Conservation (phyloP, 805 yeast species). For the Ogataea nitratoaversa region DNA sequence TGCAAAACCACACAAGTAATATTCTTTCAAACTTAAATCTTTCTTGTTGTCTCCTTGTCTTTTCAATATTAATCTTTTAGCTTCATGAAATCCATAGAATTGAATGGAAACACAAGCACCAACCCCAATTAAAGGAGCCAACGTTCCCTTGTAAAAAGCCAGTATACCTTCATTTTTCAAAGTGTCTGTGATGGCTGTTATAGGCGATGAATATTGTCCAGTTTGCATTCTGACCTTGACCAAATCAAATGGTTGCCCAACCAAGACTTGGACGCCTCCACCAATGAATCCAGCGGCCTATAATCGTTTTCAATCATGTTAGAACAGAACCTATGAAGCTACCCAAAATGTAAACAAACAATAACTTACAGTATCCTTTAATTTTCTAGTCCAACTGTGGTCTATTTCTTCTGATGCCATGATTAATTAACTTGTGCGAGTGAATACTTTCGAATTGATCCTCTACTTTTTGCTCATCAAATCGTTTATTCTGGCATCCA, state of each 20-base stretch:
- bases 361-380: conserved; percentile 43
- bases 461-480: no score
- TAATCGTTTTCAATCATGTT: neutral
- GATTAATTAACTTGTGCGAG: no score
- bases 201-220: conserved; percentile 55
- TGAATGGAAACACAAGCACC: conserved; percentile 68
- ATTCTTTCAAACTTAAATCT: conserved; percentile 47
- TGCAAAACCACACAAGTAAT: conserved; percentile 57
- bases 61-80: conserved; percentile 51
- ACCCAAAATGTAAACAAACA: no score
- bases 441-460: no score
- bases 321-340: no score
- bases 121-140: conserved; percentile 67
- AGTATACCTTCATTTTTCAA: conserved; percentile 54
- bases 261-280: conserved; percentile 50
- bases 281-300: conserved; percentile 49
- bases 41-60: conserved; percentile 18
- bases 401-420: conserved; percentile 21
- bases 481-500: no score
- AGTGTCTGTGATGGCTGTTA: conserved; percentile 48
- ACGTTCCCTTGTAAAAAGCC: conserved; percentile 64
- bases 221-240: conserved; percentile 69
- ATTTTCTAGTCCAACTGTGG: conserved; percentile 39
- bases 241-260: conserved; percentile 68
- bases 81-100: conserved; percentile 68